A percentile compares a stretch with the other conserved stretches of the same genome.
These are phyloP conservation scores for Trichoderma koningii DNA, from an alignment of 2,329 filamentous ascomycete genomes.

Conservation along the genomic window DNA sequence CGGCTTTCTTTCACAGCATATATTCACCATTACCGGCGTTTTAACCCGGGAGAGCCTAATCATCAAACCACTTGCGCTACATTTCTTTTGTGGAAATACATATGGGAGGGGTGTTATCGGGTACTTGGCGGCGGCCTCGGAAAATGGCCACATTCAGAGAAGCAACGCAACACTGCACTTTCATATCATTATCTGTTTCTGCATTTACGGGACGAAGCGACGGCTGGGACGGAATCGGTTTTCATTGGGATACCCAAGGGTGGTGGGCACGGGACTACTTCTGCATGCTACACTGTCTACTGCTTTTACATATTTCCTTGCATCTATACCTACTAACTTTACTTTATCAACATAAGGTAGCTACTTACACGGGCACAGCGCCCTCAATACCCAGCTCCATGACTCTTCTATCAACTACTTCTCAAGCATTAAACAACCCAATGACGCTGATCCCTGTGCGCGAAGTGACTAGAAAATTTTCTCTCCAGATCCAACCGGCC, in stretches of 20 bases:
- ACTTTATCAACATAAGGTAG: neutral
- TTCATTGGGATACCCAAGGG: slow-evolving; percentile 24
- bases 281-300: neutral
- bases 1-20: slow-evolving; percentile 5
- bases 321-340: neutral
- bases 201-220: slow-evolving; percentile 13
- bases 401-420: neutral
- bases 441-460: neutral
- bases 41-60: neutral
- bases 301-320: neutral
- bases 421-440: slow-evolving; percentile 13
- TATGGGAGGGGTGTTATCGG: neutral
- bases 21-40: slow-evolving; percentile 8
- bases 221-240: slow-evolving; percentile 9
- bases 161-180: slow-evolving; percentile 22
- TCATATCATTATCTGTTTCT: slow-evolving; percentile 4
- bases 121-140: slow-evolving; percentile 5
- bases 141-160: slow-evolving; percentile 9
- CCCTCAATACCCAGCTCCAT: neutral
- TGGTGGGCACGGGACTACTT: slow-evolving; percentile 2
- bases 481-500: neutral
- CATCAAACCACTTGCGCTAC: neutral
- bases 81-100: neutral
- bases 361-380: neutral
- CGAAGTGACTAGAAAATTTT: neutral